These are phyloP conservation scores for Calonectria henricotiae DNA, from an alignment of 2,329 filamentous ascomycete genomes.

Conservation along the genomic window DNA sequence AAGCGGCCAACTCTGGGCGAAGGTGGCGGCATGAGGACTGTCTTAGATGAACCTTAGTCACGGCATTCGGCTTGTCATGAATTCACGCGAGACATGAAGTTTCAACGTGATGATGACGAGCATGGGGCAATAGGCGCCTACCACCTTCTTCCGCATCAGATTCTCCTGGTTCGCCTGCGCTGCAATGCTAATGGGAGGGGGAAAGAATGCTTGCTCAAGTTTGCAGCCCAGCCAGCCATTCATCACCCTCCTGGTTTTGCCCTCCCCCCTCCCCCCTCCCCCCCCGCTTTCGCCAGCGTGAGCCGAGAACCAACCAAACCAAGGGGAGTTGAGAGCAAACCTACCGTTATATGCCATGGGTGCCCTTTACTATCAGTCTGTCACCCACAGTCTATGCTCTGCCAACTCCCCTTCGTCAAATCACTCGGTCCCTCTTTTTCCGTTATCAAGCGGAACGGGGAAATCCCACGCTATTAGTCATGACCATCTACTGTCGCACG, in stretches of 20 bases:
- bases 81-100: neutral
- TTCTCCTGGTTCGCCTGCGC: neutral
- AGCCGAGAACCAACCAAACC: conserved; percentile 28
- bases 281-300: conserved; percentile 26
- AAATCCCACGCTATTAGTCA: conserved; percentile 9
- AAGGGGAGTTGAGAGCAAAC: conserved; percentile 5
- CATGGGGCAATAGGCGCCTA: neutral
- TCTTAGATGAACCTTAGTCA: conserved; percentile 7
- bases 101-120: conserved; percentile 29
- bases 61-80: neutral
- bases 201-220: neutral
- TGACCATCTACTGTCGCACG: neutral
- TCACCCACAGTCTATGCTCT: neutral
- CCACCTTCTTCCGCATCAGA: neutral
- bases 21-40: neutral
- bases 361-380: neutral
- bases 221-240: conserved; percentile 2
- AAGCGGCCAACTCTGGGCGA: conserved; percentile 4
- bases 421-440: neutral
- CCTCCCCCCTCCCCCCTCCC: neutral
- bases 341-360: neutral
- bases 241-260: neutral
- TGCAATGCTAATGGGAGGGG: neutral
- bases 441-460: neutral
- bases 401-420: neutral